Conservation (phyloP, 306 rosid species). For the Sphenostylis stenocarpa region DNA sequence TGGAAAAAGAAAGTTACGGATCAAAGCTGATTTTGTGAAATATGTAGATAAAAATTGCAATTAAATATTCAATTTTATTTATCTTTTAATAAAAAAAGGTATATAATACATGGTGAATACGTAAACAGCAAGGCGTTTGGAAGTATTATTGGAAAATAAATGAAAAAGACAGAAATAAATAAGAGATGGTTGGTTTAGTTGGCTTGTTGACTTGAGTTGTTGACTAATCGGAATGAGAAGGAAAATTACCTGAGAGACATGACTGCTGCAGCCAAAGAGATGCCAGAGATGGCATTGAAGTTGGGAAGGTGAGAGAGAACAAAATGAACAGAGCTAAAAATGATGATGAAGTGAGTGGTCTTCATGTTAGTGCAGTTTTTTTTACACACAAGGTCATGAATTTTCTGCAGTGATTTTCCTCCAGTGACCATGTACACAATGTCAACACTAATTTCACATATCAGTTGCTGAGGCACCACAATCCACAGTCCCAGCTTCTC, state of each 20-base stretch:
- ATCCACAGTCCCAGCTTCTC: constrained; percentile 46
- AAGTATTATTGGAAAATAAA: not conserved
- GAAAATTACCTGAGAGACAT: constrained; percentile 67
- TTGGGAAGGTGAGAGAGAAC: constrained; percentile 78
- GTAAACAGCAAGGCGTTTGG: not conserved
- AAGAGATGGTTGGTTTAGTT: not conserved
- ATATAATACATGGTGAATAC: not conserved
- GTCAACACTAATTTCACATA: constrained; percentile 60
- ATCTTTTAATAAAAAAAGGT: not conserved
- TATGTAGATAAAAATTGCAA: too few relatives aligned
- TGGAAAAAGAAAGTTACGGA: too few relatives aligned
- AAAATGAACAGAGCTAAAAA: constrained; percentile 72
- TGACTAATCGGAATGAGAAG: not conserved
- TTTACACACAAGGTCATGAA: constrained; percentile 41
- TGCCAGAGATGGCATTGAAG: constrained; percentile 62
- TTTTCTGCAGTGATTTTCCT: constrained; percentile 69
- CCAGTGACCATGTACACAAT: constrained; percentile 77
- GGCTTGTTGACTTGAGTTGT: not conserved
- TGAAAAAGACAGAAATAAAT: not conserved
- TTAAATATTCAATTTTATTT: not conserved
- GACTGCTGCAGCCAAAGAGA: constrained; percentile 73
- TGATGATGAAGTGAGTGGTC: constrained; percentile 60
- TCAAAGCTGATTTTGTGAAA: too few relatives aligned
- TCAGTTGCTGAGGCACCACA: constrained; percentile 60
- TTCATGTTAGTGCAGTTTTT: constrained; percentile 42